phyloP scores from a whole-genome alignment of 2,329 filamentous ascomycete species.

The Phialemoniopsis sp. region DNA sequence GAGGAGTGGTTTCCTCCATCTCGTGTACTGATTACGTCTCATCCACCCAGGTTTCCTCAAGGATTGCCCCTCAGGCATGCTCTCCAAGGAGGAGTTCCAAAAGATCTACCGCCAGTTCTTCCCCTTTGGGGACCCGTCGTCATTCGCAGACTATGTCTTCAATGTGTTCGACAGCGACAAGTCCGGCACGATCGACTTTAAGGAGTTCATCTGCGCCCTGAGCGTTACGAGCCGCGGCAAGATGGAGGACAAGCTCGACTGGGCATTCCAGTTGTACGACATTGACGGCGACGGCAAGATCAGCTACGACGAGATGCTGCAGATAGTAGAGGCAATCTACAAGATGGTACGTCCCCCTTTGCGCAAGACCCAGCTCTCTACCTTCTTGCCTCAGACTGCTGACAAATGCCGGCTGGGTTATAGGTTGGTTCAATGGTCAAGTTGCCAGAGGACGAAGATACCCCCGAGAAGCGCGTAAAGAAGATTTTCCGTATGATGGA shows the following conservation, averaged over 20 bases:
- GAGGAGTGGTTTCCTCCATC: constrained; percentile 1
- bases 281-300: constrained; percentile 99
- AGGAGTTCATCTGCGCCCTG: constrained; percentile 97
- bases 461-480: constrained; percentile 92
- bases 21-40: constrained; percentile 1
- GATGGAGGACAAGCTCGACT: constrained; percentile 99
- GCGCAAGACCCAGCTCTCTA: not conserved
- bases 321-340: constrained; percentile 98
- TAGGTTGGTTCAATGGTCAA: constrained; percentile 99
- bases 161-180: constrained; percentile 98
- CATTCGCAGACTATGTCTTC: constrained; percentile 98
- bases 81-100: constrained; percentile 98
- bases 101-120: constrained; percentile 99
- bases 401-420: not conserved
- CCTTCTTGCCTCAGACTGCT: not conserved
- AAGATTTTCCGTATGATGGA: constrained; percentile 99
- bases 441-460: constrained; percentile 96
- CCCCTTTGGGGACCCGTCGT: constrained; percentile 94
- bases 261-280: constrained; percentile 99
- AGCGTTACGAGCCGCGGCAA: constrained; percentile 95
- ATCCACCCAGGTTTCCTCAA: constrained; percentile 80
- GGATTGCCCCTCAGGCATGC: constrained; percentile 94
- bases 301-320: constrained; percentile 97
- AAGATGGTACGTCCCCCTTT: constrained; percentile 72
- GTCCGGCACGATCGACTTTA: constrained; percentile 97